Conservation (phyloP, 768 basidiomycete genomes). For the Boletus rufocinnamomeus region DNA sequence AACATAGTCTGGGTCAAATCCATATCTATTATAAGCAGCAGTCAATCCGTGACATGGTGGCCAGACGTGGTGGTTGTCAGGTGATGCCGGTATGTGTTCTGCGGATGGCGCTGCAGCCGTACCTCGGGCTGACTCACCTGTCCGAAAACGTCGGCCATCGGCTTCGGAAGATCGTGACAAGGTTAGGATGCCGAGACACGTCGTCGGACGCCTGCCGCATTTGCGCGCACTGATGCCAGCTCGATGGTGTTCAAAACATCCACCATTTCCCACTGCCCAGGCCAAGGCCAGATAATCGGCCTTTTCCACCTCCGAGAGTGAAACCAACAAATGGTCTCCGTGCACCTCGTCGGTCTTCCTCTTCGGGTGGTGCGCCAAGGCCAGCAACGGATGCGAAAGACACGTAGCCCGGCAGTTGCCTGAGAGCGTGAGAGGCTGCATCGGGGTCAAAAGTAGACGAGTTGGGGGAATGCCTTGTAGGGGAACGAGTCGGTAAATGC, state of each 20-base stretch:
- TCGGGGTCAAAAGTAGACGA: conserved; percentile 61
- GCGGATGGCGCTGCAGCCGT: conserved; percentile 10
- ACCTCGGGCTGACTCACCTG: conserved; percentile 28
- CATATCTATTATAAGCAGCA: conserved; percentile 24
- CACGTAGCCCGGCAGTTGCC: conserved; percentile 61
- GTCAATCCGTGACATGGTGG: conserved; percentile 14
- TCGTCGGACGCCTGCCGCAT: conserved; percentile 11
- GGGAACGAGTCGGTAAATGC: conserved; percentile 15
- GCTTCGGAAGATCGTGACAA: conserved; percentile 7
- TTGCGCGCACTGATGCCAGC: conserved; percentile 1
- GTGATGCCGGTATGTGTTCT: conserved; percentile 5
- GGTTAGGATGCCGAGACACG: conserved; percentile 10
- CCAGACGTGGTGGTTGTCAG: conserved; percentile 5
- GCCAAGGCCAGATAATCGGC: conserved; percentile 27
- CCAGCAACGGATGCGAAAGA: conserved; percentile 70
- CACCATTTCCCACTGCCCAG: conserved; percentile 37
- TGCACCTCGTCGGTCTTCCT: conserved; percentile 37
- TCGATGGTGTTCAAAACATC: conserved; percentile 25
- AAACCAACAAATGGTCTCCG: conserved; percentile 22
- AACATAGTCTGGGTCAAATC: conserved; percentile 25
- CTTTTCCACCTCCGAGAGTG: conserved; percentile 17
- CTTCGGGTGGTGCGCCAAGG: conserved; percentile 58
- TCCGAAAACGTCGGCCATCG: conserved; percentile 8
- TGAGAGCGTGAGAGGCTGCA: conserved; percentile 58
- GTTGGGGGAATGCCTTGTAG: conserved; percentile 15